These are phyloP conservation scores for Sordariomycetes sp. DNA, from an alignment of 2,329 filamentous ascomycete species.

Conservation along the genomic window DNA sequence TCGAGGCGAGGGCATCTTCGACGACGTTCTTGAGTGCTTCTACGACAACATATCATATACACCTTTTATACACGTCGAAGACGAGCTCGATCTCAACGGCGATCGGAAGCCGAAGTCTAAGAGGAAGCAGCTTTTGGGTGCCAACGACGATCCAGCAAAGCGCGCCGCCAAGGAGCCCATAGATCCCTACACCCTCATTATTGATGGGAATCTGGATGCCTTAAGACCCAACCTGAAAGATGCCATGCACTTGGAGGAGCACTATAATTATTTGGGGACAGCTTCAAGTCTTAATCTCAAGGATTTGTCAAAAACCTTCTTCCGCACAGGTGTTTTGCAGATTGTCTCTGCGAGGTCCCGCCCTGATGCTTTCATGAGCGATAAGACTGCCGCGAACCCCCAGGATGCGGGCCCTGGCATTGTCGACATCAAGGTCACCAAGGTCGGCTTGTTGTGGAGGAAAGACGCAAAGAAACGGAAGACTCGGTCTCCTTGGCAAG, in stretches of 20 bases:
- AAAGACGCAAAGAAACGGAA: conserved; percentile 94
- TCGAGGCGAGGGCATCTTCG: conserved; percentile 80
- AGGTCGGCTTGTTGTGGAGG: conserved; percentile 89
- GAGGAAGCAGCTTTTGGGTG: conserved; percentile 61
- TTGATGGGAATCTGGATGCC: conserved; percentile 78
- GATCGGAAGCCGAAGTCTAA: conserved; percentile 66
- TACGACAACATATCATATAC: conserved; percentile 99
- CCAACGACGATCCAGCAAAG: conserved; percentile 40
- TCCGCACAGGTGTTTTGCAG: conserved; percentile 83
- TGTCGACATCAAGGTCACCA: conserved; percentile 95
- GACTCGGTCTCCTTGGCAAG: conserved; percentile 91
- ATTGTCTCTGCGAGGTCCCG: conserved; percentile 90
- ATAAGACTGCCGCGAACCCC: conserved; percentile 75
- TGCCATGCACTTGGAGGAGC: conserved; percentile 86
- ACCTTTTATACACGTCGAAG: conserved; percentile 95
- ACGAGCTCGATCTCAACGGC: conserved; percentile 72
- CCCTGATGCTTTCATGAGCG: conserved; percentile 90
- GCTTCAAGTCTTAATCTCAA: conserved; percentile 67
- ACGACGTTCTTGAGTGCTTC: conserved; percentile 89
- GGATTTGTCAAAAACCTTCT: conserved; percentile 79
- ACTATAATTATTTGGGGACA: conserved; percentile 80
- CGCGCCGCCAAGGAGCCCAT: conserved; percentile 72
- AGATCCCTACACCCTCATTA: conserved; percentile 88
- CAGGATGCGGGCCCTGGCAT: conserved; percentile 83
- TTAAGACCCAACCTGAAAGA: conserved; percentile 82